phyloP scores from a whole-genome alignment of 1,139 yeast genomes.

The Kurtzmaniella quercitrusa region DNA sequence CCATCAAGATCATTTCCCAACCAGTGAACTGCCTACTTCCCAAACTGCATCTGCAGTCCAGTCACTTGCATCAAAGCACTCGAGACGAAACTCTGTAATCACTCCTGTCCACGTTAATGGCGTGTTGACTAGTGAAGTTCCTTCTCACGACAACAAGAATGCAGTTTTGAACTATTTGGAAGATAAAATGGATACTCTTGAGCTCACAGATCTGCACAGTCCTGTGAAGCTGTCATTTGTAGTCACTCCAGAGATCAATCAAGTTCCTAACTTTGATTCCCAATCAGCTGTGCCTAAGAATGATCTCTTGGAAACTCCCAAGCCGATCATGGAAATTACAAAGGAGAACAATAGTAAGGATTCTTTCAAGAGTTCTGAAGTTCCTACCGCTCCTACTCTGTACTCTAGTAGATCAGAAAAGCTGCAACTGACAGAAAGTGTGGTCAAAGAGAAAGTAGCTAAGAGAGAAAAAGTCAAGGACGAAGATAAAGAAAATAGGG shows the following conservation, averaged over 20 bases:
- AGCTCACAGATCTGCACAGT: constrained; percentile 29
- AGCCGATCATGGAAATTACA: constrained; percentile 12
- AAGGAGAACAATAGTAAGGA: not conserved
- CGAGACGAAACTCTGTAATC: constrained; percentile 42
- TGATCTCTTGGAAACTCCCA: constrained; percentile 8
- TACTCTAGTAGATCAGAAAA: not conserved
- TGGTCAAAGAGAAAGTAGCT: constrained; percentile 7
- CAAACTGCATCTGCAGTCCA: constrained; percentile 1
- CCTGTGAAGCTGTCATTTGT: constrained; percentile 14
- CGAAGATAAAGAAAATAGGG: constrained; percentile 14
- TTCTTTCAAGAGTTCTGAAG: constrained; percentile 4
- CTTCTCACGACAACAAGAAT: constrained; percentile 27
- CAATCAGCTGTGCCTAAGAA: not conserved
- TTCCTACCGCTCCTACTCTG: not conserved
- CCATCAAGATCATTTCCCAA: constrained; percentile 6
- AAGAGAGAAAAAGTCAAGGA: constrained; percentile 8
- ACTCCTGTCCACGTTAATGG: constrained; percentile 48
- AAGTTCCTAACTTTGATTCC: constrained; percentile 23
- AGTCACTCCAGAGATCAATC: constrained; percentile 29
- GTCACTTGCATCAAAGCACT: constrained; percentile 10
- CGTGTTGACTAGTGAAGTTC: constrained; percentile 33
- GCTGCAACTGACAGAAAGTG: constrained; percentile 2
- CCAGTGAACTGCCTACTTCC: constrained; percentile 3
- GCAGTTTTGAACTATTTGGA: constrained; percentile 44
- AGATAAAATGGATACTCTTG: constrained; percentile 44